Conservation (phyloP, 2,329 filamentous ascomycete species). For the Sporothrix mexicana region DNA sequence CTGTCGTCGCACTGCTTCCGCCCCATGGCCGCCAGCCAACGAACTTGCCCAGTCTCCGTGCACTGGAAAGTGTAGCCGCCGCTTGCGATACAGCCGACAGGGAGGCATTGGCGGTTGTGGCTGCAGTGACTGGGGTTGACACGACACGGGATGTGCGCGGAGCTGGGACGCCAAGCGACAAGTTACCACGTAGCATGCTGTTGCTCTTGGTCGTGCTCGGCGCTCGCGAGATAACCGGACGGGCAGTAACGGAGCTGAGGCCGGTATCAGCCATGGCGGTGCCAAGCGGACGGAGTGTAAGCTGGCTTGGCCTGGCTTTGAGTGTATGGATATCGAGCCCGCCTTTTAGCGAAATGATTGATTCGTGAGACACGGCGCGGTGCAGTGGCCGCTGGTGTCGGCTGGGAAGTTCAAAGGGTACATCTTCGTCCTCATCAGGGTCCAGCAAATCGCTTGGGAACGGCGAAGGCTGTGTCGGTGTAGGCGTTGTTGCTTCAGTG, state of each 20-base stretch:
- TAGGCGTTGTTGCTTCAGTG: constrained; percentile 30
- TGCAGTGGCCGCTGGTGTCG: constrained; percentile 53
- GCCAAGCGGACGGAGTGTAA: constrained; percentile 63
- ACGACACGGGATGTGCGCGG: constrained; percentile 38
- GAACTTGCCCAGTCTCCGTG: constrained; percentile 39
- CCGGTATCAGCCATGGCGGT: constrained; percentile 61
- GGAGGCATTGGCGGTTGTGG: constrained; percentile 35
- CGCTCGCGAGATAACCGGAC: constrained; percentile 58
- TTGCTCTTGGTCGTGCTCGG: constrained; percentile 53
- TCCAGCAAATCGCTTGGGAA: constrained; percentile 9
- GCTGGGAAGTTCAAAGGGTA: constrained; percentile 24
- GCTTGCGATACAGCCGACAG: constrained; percentile 5
- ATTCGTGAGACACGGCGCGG: constrained; percentile 80
- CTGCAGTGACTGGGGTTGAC: constrained; percentile 39
- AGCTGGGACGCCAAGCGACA: constrained; percentile 47
- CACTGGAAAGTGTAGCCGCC: neutral
- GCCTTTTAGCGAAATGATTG: constrained; percentile 82
- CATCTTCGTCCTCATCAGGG: neutral
- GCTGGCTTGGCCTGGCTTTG: constrained; percentile 74
- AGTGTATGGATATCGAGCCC: constrained; percentile 91
- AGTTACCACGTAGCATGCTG: constrained; percentile 63
- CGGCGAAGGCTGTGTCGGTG: constrained; percentile 29
- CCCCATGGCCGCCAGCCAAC: constrained; percentile 53
- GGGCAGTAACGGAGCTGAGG: constrained; percentile 64
- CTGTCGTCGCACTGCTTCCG: constrained; percentile 33